Percentiles rank a stretch among this genome's conserved stretches.
phyloP scores from a whole-genome alignment of 2,329 filamentous ascomycete genomes.

The Rhynchosporium agropyri region DNA sequence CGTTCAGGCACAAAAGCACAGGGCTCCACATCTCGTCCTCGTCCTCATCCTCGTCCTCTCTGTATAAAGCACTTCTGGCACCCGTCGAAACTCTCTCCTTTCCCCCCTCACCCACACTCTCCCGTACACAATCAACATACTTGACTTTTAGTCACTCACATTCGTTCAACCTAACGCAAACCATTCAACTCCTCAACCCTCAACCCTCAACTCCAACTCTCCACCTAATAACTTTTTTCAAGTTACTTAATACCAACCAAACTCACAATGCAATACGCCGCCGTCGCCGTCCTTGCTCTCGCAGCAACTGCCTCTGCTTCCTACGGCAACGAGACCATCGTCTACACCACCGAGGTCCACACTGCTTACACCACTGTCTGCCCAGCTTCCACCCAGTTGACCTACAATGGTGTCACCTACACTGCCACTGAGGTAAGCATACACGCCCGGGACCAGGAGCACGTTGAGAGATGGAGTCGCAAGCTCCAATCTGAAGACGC shows the following conservation, averaged over 20 bases:
- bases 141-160: conserved; percentile 42
- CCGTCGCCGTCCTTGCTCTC: conserved; percentile 42
- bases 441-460: not conserved
- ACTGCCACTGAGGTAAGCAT: conserved; percentile 51
- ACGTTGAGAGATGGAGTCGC: not conserved
- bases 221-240: conserved; percentile 33
- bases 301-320: conserved; percentile 39
- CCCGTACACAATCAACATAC: conserved; percentile 21
- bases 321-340: conserved; percentile 43
- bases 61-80: conserved; percentile 30
- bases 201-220: conserved; percentile 26
- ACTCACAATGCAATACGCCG: conserved; percentile 46
- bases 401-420: conserved; percentile 51
- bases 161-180: conserved; percentile 35
- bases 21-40: not conserved
- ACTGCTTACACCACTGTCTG: conserved; percentile 55
- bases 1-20: not conserved
- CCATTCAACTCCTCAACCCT: conserved; percentile 26
- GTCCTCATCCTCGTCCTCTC: conserved; percentile 13
- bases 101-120: conserved; percentile 34
- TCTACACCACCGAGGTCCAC: conserved; percentile 54
- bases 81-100: conserved; percentile 21
- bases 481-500: not conserved
- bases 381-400: conserved; percentile 52
- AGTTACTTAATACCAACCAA: conserved; percentile 35